Evolutionary conservation across 345 rosid genomes (phyloP), one percentile per base, ranked within the genome.

Genomic region (Populus euphratica): DNA sequence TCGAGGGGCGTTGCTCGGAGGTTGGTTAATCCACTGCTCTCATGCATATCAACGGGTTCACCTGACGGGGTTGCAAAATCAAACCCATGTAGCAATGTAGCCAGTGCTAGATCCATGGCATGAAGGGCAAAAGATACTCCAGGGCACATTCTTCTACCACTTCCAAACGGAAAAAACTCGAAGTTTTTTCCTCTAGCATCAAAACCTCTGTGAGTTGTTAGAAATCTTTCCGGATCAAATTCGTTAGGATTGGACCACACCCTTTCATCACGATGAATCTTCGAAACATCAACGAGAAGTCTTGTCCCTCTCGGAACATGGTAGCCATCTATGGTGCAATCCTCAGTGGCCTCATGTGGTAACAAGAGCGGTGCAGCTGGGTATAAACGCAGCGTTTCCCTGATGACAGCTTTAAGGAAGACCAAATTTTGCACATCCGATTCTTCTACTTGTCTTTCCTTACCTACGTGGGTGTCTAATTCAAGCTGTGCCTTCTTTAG

Each of bases 81-180:
- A 54, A 79, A 74, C 2, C 64, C 74, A 6, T 79, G 82, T 1
- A 79, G 11, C n/a, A 79, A 61, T 1, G 31, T 59, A 16, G 78
- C 74, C 11, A 73, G 12, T 9, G 73, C 47, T 5, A 79, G 63
- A 1, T 59, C 69, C 74, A 79, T 4, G 35, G 69, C 54, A 10
- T 59, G 75, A 61, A 68, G 74, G 1, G 74, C 70, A 47, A 74
- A 79, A 0, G 69, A 29, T 0, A 68, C 11, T 29, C 78, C 82
- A 43, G 74, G 74, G 65, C 82, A 79, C 82, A 74, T 69, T 47
- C 78, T 68, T 69, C 82, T 79, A 0, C 78, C 78, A 25, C 54
- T 25, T 1, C 82, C 73, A 25, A 74, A 79, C 1, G 78, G 78
- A 1, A 79, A 8, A 29, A 7, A 38, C 49, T 74, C 74, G 62